Conservation (phyloP, 169 alveolate species). For the Perkinsus chesapeaki region DNA sequence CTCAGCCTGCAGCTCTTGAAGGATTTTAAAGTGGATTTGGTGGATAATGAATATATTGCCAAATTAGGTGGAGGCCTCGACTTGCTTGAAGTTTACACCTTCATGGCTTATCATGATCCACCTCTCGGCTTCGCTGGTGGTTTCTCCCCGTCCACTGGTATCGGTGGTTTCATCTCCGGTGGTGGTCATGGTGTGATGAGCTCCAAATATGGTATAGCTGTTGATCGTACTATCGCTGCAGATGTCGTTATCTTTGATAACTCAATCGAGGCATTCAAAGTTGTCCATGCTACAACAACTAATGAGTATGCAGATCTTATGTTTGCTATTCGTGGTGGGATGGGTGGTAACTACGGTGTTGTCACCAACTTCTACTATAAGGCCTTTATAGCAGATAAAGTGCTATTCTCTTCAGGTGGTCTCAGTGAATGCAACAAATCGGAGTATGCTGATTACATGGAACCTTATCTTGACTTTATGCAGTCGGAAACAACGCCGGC, state of each 20-base stretch:
- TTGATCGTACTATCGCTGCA: not conserved
- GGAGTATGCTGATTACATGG: not conserved
- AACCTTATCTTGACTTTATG: not conserved
- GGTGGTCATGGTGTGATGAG: not conserved
- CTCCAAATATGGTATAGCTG: not conserved
- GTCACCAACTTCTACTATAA: not conserved
- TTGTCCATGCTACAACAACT: not conserved
- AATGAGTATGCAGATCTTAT: not conserved
- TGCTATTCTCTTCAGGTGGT: not conserved
- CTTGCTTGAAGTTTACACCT: not conserved
- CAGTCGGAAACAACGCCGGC: not conserved
- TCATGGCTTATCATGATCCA: not conserved
- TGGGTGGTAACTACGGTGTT: not conserved
- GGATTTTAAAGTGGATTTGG: not conserved
- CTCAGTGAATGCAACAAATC: no score
- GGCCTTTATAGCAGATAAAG: not conserved
- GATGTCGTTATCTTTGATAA: not conserved
- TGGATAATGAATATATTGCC: not conserved
- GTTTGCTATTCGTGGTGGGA: not conserved
- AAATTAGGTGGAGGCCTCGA: not conserved
- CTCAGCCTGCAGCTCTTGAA: not conserved
- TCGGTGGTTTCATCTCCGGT: not conserved
- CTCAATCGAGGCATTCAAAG: not conserved
- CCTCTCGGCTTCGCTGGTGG: not conserved
- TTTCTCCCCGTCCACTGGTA: not conserved